phyloP scores from a whole-genome alignment of 2,329 filamentous ascomycete species.

The Chaetomiaceae sp. region DNA sequence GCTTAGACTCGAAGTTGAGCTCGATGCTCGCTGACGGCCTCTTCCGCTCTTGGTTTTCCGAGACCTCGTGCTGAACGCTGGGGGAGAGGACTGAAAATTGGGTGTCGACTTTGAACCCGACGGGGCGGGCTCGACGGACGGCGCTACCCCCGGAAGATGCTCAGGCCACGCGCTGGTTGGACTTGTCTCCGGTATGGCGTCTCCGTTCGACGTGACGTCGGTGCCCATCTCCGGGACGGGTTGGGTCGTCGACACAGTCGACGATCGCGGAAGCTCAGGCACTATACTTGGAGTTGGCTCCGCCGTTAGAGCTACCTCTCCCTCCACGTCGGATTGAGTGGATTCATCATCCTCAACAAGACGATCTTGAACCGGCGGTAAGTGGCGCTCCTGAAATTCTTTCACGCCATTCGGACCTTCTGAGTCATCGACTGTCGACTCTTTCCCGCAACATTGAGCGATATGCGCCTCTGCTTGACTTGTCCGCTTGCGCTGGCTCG shows the following conservation, averaged over 20 bases:
- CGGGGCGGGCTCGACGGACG: not conserved
- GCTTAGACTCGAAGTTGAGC: constrained; percentile 39
- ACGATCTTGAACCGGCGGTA: not conserved
- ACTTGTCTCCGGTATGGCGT: constrained; percentile 32
- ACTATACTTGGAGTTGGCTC: constrained; percentile 9
- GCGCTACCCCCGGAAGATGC: not conserved
- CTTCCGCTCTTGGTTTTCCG: constrained; percentile 7
- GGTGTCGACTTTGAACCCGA: constrained; percentile 2
- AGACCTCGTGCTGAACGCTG: constrained; percentile 22
- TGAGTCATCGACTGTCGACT: constrained; percentile 19
- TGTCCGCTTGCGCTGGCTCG: constrained; percentile 26
- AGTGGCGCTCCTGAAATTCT: constrained; percentile 20
- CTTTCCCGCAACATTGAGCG: constrained; percentile 20
- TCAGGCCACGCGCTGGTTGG: constrained; percentile 19
- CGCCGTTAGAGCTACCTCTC: not conserved
- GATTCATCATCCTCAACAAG: constrained; percentile 16
- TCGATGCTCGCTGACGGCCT: not conserved
- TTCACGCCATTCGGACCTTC: constrained; percentile 23
- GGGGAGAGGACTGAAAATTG: constrained; percentile 27
- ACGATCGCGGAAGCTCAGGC: constrained; percentile 6
- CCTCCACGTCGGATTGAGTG: constrained; percentile 24
- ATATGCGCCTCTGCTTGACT: constrained; percentile 21
- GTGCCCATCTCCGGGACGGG: not conserved
- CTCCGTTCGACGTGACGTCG: constrained; percentile 19
- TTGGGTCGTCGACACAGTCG: constrained; percentile 3